phyloP scores from a whole-genome alignment of 2,329 filamentous ascomycete genomes.

The Calonectria henricotiae region DNA sequence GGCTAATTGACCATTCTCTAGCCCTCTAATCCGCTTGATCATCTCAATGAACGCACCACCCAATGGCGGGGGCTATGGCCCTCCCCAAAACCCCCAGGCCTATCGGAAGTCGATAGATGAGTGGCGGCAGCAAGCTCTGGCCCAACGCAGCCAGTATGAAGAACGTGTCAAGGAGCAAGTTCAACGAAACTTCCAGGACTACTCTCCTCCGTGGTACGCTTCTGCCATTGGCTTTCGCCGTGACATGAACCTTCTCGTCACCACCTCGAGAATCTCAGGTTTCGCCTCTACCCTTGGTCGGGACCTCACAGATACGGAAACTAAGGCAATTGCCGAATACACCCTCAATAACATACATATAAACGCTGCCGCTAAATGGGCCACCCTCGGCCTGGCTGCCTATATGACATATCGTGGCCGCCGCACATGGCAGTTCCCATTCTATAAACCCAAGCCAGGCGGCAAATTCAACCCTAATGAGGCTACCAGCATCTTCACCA shows the following conservation, averaged over 20 bases:
- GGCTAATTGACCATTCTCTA: conserved; percentile 23
- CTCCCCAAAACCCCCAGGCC: conserved; percentile 45
- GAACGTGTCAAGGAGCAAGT: conserved; percentile 55
- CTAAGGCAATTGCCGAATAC: conserved; percentile 57
- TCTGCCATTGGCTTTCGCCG: conserved; percentile 53
- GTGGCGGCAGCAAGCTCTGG: conserved; percentile 53
- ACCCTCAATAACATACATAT: conserved; percentile 54
- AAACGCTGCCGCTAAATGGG: conserved; percentile 54
- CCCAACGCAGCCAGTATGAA: conserved; percentile 53
- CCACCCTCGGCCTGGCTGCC: conserved; percentile 48
- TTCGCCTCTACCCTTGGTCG: conserved; percentile 54
- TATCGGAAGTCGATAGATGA: conserved; percentile 54
- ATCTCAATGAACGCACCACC: conserved; percentile 44
- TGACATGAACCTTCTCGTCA: conserved; percentile 52
- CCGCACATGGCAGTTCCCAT: conserved; percentile 52
- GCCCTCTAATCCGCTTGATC: neutral
- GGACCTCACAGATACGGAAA: conserved; percentile 58
- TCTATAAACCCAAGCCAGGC: conserved; percentile 51
- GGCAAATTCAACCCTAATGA: conserved; percentile 52
- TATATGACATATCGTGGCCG: conserved; percentile 54
- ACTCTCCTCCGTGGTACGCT: conserved; percentile 56
- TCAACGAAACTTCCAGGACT: conserved; percentile 54
- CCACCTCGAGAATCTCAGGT: conserved; percentile 52
- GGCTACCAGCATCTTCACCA: conserved; percentile 51
- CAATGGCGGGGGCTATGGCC: conserved; percentile 36